A percentile compares a stretch with the other conserved stretches of the same genome.
These are phyloP conservation scores for Sphenostylis stenocarpa DNA, from an alignment of 306 rosid genomes.

Conservation along the genomic window DNA sequence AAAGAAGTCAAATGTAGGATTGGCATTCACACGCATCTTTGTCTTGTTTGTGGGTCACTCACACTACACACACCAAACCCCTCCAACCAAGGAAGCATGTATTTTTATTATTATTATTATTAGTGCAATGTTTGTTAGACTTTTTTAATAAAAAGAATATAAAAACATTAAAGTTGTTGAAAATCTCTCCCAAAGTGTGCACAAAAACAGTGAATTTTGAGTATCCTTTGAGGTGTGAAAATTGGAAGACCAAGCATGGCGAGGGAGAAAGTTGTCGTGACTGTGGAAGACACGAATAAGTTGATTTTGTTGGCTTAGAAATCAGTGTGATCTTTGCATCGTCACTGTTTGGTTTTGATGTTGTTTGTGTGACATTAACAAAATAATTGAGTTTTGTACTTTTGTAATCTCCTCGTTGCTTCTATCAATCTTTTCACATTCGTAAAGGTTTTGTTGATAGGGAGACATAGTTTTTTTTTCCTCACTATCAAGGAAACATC, in stretches of 20 bases:
- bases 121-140: conserved; percentile 16
- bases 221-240: not conserved
- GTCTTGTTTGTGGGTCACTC: conserved; percentile 35
- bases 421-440: conserved; percentile 19
- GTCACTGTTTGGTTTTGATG: conserved; percentile 31
- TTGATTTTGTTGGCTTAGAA: conserved; percentile 33
- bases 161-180: not conserved
- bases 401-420: conserved; percentile 23
- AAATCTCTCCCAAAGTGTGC: conserved; percentile 36
- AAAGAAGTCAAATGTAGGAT: conserved; percentile 22
- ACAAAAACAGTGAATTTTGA: conserved; percentile 22
- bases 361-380: conserved; percentile 35
- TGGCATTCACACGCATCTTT: conserved; percentile 33
- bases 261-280: conserved; percentile 36
- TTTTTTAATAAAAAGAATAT: not conserved
- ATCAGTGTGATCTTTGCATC: conserved; percentile 21
- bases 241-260: conserved; percentile 19
- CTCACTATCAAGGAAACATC: conserved; percentile 28
- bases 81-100: no score
- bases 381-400: conserved; percentile 36
- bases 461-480: conserved; percentile 18
- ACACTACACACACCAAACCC: no score
- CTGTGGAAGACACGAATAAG: conserved; percentile 34
- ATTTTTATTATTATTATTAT: no score
- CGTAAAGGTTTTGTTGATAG: conserved; percentile 22